These are phyloP conservation scores for Drosera capensis DNA, from an alignment of 148 eudicot species.

Conservation along the genomic window DNA sequence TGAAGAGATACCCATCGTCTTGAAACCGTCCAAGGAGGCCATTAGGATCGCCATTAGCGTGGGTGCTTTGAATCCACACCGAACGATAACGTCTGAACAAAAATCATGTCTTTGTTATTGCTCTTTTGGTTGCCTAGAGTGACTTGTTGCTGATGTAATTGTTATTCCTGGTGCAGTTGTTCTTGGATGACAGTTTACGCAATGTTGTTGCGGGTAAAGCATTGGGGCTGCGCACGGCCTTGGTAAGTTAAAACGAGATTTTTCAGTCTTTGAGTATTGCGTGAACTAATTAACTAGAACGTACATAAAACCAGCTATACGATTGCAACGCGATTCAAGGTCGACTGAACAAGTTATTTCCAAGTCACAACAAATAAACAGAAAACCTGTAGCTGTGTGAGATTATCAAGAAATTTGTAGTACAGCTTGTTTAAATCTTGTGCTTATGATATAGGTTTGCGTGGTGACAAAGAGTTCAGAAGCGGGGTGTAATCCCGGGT, in stretches of 20 bases:
- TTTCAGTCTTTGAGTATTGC: background rate
- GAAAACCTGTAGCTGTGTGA: background rate
- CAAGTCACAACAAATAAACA: too few relatives aligned
- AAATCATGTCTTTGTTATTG: background rate
- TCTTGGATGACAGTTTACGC: conserved; percentile 57
- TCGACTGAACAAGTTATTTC: too few relatives aligned
- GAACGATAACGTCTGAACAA: conserved; percentile 36
- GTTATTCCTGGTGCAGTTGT: conserved; percentile 33
- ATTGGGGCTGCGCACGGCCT: conserved; percentile 48
- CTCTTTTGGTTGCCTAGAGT: too few relatives aligned
- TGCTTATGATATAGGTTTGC: conserved; percentile 35
- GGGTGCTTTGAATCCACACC: conserved; percentile 49
- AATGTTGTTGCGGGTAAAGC: conserved; percentile 64
- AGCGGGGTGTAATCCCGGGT: conserved; percentile 63
- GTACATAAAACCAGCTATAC: too few relatives aligned
- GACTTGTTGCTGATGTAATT: background rate
- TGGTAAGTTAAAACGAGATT: conserved; percentile 35
- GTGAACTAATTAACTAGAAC: conserved; percentile 4
- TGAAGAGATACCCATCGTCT: conserved; percentile 49
- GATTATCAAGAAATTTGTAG: too few relatives aligned
- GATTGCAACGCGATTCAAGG: too few relatives aligned
- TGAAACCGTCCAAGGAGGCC: conserved; percentile 73
- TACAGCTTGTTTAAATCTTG: background rate
- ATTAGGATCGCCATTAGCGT: conserved; percentile 46
- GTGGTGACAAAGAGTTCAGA: conserved; percentile 31